These are phyloP conservation scores for Fraxinus xanthoxyloides DNA, from an alignment of 305 asterid species.

Conservation along the genomic window DNA sequence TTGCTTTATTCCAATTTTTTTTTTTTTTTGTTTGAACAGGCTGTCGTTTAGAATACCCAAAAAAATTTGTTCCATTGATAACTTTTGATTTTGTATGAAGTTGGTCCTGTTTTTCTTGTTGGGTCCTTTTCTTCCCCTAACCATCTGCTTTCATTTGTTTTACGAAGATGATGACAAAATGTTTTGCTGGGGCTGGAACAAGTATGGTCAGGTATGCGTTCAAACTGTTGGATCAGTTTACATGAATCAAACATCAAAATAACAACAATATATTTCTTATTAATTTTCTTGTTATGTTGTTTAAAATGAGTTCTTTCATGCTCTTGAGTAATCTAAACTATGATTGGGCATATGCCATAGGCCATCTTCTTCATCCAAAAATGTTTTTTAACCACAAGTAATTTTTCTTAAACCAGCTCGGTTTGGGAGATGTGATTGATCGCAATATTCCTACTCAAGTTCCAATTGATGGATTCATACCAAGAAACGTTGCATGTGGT, in stretches of 20 bases:
- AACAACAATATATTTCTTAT: neutral
- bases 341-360: neutral
- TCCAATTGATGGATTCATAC: constrained; percentile 47
- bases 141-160: constrained; percentile 21
- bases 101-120: constrained; percentile 4
- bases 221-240: constrained; percentile 1
- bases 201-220: constrained; percentile 88
- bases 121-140: constrained; percentile 1
- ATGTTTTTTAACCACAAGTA: neutral
- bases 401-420: constrained; percentile 56
- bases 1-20: neutral
- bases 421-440: constrained; percentile 84
- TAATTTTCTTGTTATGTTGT: neutral
- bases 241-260: neutral
- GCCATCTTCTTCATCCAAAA: neutral
- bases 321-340: neutral
- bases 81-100: neutral
- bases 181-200: constrained; percentile 99
- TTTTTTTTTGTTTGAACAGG: neutral
- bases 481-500: constrained; percentile 80
- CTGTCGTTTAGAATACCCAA: neutral
- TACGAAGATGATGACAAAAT: constrained; percentile 67
- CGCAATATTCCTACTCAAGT: constrained; percentile 74
- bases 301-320: neutral
- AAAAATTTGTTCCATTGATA: neutral